Base-by-base conservation (phyloP, 1,284 basidiomycete genomes). In the Tranzscheliella williamsii region DNA sequence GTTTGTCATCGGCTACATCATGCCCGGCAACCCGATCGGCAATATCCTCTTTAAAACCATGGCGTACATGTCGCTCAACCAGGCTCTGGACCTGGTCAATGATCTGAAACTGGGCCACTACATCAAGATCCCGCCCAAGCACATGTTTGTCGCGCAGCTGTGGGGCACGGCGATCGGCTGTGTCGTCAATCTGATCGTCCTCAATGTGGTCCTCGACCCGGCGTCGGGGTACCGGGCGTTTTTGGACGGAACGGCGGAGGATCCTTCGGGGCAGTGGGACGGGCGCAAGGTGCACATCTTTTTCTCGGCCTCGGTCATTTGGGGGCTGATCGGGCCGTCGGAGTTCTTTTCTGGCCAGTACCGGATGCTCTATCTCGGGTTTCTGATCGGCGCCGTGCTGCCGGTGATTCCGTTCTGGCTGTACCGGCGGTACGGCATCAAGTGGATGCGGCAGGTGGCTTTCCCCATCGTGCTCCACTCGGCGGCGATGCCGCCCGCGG, bases 141-240 rank as follows among this genome's bases (percentile, higher is more conserved):
- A 81, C 67, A 82, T 82, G 81, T 82, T 82, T 48, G 63, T 79
- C 3, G 78, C 78, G 4, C 81, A 82, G 54, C 78, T 81, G n/a
- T 55, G 79, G 18, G 80, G 81, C 2, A 81, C 81, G 1, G 75
- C 80, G 7, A 65, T 81, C 4, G 80, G 81, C 9, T 80, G 79
- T 26, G 51, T 81, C 3, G 78, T 80, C 41, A 82, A 75, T 36
- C 38, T 67, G 9, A 24, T 65, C 73, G 80, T 81, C 16, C 62
- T 80, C 31, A 79, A 80, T 7, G 73, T 82, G 2, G 78, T 79
- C 23, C 61, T 76, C 8, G 67, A 66, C 9, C 73, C 73, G 1
- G 53, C 46, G 7, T 66, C 61, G 5, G 72, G 73, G 22, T 75
- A 78, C 36, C 48, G 69, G 0, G 61, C 46, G 7, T 81, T 75